Evolutionary conservation across 176 grass and related monocot species (phyloP), one percentile per base, ranked within the genome.

Genomic region (Urochloa ruziziensis): DNA sequence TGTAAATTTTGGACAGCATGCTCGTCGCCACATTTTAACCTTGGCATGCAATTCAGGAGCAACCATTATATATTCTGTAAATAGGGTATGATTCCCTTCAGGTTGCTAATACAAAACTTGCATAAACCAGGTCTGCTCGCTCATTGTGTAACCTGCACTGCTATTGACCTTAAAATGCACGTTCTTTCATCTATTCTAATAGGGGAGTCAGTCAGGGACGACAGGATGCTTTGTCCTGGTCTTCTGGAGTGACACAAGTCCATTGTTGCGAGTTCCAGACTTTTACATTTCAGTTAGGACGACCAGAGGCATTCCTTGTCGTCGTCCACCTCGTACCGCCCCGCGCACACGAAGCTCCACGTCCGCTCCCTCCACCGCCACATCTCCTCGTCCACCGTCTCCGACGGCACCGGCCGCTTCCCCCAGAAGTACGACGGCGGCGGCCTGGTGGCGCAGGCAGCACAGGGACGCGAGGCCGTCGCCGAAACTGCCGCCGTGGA

Each of bases 361-460:
- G 81, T 75, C 2, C 58, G 14, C 24, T 91, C 89, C 8, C 74
- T 29, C 42, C 7, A 44, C 49, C 62, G 78, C 37, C 78, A 73
- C 52, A 16, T n/a, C 49, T 0, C 83, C 37, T 47, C 80, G 75
- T 94, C 81, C 9, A 0, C 35, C 75, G 89, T 85, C 85, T 94
- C 92, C n/a, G 84, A 57, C 39, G 83, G 75, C 56, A 94, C 85
- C 1, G 82, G 85, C 2, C 74, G 75, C 69, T 71, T 89, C 21
- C 89, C 90, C 74, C 87, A 87, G 87, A 94, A 94, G 80, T 75
- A 87, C n/a, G n/a, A n/a, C n/a, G n/a, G n/a, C n/a, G n/a, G n/a
- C n/a, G n/a, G n/a, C n/a, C n/a, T n/a, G n/a, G n/a, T n/a, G n/a
- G n/a, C n/a, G n/a, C n/a, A 0, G 92, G 92, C 2, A 94, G 84